phyloP scores from a whole-genome alignment of 2,329 filamentous ascomycete genomes.

The Aspergillus quadrilineatus region DNA sequence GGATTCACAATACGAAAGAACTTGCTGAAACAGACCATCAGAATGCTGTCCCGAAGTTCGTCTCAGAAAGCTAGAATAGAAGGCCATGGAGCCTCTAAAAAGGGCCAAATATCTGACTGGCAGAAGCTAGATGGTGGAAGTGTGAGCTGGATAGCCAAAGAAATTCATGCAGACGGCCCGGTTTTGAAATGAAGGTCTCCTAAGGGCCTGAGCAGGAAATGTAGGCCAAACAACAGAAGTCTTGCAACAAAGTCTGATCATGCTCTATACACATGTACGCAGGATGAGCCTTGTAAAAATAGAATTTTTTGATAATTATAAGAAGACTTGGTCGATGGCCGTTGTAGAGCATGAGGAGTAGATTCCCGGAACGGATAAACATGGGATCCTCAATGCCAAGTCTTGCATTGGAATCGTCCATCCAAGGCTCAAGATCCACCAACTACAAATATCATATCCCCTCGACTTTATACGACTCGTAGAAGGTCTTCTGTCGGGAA shows the following conservation, averaged over 20 bases:
- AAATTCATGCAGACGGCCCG: neutral
- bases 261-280: neutral
- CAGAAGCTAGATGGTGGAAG: neutral
- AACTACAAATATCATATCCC: constrained; percentile 22
- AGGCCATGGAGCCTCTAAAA: neutral
- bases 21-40: neutral
- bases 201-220: neutral
- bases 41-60: neutral
- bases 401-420: constrained; percentile 21
- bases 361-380: constrained; percentile 24
- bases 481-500: neutral
- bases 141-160: neutral
- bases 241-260: neutral
- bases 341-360: neutral
- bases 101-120: neutral
- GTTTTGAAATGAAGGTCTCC: neutral
- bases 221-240: neutral
- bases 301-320: neutral
- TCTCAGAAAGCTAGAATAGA: neutral
- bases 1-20: too few relatives aligned
- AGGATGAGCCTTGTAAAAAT: neutral
- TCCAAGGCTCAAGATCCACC: constrained; percentile 15
- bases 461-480: neutral
- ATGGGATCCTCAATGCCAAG: constrained; percentile 19
- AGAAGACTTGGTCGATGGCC: neutral